Percentiles rank a stretch among this genome's conserved stretches.
phyloP scores from a whole-genome alignment of 768 basidiomycete species.

The Phylloporus rhodoxanthus region DNA sequence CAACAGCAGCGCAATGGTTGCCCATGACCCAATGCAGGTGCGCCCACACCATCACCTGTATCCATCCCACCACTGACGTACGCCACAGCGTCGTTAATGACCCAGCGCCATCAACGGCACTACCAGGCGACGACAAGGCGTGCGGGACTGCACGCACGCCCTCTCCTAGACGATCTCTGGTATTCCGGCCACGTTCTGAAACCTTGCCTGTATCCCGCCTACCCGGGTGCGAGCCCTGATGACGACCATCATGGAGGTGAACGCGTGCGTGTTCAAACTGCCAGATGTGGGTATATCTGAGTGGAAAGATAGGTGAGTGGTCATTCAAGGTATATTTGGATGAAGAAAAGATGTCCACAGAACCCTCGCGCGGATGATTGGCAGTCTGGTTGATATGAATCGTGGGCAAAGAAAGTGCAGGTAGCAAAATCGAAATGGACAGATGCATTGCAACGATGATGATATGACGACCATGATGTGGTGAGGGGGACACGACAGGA shows the following conservation, averaged over 20 bases:
- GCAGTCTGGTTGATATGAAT: background rate
- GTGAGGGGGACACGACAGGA: too few species aligned
- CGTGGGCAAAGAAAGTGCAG: background rate
- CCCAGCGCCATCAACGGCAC: too few species aligned
- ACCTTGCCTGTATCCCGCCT: constrained; percentile 20
- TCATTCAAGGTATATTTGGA: background rate
- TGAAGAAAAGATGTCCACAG: background rate
- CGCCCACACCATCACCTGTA: too few species aligned
- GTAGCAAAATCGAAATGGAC: too few species aligned
- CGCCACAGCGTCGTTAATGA: too few species aligned
- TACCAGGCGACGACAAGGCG: too few species aligned
- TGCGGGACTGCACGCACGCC: too few species aligned
- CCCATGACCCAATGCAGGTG: too few species aligned
- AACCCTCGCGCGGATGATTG: background rate
- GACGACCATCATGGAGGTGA: constrained; percentile 44
- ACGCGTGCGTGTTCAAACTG: constrained; percentile 95
- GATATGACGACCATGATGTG: too few species aligned
- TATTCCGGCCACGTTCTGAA: constrained; percentile 13
- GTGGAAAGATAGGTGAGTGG: constrained; percentile 3
- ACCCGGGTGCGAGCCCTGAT: constrained; percentile 25
- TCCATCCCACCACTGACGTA: too few species aligned
- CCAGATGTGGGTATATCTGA: constrained; percentile 93
- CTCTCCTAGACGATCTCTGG: constrained; percentile 6
- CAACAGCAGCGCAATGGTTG: too few species aligned
- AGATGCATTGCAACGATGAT: too few species aligned